Evolutionary conservation across 192 early-diverging fungal species (phyloP), one percentile per base, ranked within the genome.

Genomic region (Dispira parvispora): DNA sequence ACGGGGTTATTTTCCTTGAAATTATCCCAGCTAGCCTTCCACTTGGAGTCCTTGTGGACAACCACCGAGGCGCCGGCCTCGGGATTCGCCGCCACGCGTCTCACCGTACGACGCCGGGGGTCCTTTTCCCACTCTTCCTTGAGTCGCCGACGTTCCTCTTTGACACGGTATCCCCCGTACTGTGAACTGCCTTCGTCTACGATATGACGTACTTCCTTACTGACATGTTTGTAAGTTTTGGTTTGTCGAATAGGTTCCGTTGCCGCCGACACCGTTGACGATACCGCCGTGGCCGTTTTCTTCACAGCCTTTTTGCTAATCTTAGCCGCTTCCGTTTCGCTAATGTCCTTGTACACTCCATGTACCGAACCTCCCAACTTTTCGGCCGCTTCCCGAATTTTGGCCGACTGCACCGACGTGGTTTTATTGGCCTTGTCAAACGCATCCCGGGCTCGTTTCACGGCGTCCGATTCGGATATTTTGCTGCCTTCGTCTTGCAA

Each of bases 1-100:
- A 99, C 68, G 45, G 88, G 81, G 76, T 78, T 90, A 52, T 81
- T 85, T 56, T 91, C 88, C 75, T 91, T 91, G 73, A 96, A 94
- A 57, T 85, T 86, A 28, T 82, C 79, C 96, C 96, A 99, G 67
- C 82, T 82, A 75, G 86, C 86, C 70, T 90, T 89, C 82, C 87
- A 85, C 63, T 79, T 82, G 57, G 88, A 82, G 62, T 89, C 83
- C 78, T 91, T 85, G 76, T 95, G 89, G 46, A 93, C 63, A 14
- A 92, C 85, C 46, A 94, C 81, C 45, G 82, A 78, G 26, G 81
- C 75, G 49, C 88, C 88, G 46, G 88, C 88, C 65, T 79, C 64
- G 20, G 72, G 73, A 61, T 79, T 57, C 42, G 60, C 68, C n/a
- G 52, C 14, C 9, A 79, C 67, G 10, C 46, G 27, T 32, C 62